These are phyloP conservation scores for Alternaria brassicicola DNA, from an alignment of 2,329 filamentous ascomycete genomes.

Conservation along the genomic window DNA sequence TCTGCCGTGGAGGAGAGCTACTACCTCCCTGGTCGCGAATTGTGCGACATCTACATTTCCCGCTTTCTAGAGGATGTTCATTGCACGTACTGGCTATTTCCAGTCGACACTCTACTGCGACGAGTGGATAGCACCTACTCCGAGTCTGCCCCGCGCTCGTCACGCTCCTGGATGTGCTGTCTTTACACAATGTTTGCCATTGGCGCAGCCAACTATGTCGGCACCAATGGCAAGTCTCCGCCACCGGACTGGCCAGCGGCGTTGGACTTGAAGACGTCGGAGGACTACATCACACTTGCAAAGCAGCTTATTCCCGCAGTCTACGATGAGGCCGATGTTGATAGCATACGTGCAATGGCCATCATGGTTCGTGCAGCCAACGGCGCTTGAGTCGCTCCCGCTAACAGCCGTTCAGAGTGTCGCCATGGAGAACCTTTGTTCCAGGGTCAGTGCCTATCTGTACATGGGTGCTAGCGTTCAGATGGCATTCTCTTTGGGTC, in stretches of 20 bases:
- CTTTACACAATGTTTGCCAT: slow-evolving; percentile 47
- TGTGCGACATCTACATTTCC: slow-evolving; percentile 41
- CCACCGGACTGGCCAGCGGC: slow-evolving; percentile 26
- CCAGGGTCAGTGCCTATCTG: slow-evolving; percentile 44
- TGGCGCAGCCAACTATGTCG: slow-evolving; percentile 34
- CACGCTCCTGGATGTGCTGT: slow-evolving; percentile 47
- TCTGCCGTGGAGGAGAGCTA: slow-evolving; percentile 24
- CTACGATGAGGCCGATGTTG: slow-evolving; percentile 47
- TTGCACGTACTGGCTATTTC: slow-evolving; percentile 47
- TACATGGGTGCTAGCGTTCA: slow-evolving; percentile 47
- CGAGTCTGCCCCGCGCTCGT: slow-evolving; percentile 21
- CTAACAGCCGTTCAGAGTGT: slow-evolving; percentile 36
- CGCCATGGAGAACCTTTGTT: slow-evolving; percentile 44
- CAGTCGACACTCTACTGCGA: slow-evolving; percentile 40
- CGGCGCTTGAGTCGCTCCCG: not conserved
- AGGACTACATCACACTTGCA: slow-evolving; percentile 43
- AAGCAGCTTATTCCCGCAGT: slow-evolving; percentile 42
- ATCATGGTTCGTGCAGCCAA: slow-evolving; percentile 34
- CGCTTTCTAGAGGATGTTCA: slow-evolving; percentile 47
- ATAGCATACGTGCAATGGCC: slow-evolving; percentile 45
- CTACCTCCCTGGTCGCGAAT: slow-evolving; percentile 40
- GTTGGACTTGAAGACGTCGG: slow-evolving; percentile 33
- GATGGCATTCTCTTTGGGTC: slow-evolving; percentile 45
- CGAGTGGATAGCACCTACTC: slow-evolving; percentile 44
- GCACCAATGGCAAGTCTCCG: slow-evolving; percentile 29